Evolutionary conservation across 2,329 filamentous ascomycete species (phyloP).

Genomic region (Fusarium nygamai): DNA sequence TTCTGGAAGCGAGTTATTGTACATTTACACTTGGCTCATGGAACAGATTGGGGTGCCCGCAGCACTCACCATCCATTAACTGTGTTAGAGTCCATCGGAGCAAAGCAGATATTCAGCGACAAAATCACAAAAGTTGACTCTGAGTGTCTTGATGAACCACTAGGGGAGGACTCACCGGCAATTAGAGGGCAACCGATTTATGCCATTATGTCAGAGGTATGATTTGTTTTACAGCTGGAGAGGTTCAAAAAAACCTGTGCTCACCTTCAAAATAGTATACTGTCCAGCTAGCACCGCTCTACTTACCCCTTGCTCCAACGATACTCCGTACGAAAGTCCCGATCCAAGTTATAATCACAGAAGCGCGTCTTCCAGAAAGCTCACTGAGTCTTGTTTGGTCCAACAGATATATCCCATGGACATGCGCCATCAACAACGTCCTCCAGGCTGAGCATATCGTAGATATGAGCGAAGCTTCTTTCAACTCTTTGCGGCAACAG

Average conservation of each 20-base stretch:
- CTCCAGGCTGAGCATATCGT: not conserved
- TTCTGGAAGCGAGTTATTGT: not conserved
- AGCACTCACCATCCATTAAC: rapidly evolving
- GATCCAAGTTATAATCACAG: not conserved
- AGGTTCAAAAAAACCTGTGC: rapidly evolving
- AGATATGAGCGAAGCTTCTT: not conserved
- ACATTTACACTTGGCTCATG: not conserved
- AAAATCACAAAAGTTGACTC: not conserved
- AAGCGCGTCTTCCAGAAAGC: not conserved
- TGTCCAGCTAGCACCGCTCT: no score
- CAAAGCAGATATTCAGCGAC: not conserved
- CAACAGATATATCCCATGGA: not conserved
- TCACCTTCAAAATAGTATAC: not conserved
- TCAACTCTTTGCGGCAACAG: no score
- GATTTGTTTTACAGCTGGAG: rapidly evolving
- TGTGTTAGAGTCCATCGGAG: not conserved
- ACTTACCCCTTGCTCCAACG: no score
- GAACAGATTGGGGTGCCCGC: rapidly evolving
- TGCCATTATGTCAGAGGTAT: not conserved
- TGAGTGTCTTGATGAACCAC: no score
- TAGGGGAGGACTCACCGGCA: rapidly evolving
- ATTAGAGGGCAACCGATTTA: not conserved
- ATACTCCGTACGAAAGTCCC: no score
- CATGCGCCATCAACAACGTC: not conserved
- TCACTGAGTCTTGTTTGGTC: rapidly evolving